Conservation (phyloP, 352 stramenopile species). For the Phytophthora vignae region DNA sequence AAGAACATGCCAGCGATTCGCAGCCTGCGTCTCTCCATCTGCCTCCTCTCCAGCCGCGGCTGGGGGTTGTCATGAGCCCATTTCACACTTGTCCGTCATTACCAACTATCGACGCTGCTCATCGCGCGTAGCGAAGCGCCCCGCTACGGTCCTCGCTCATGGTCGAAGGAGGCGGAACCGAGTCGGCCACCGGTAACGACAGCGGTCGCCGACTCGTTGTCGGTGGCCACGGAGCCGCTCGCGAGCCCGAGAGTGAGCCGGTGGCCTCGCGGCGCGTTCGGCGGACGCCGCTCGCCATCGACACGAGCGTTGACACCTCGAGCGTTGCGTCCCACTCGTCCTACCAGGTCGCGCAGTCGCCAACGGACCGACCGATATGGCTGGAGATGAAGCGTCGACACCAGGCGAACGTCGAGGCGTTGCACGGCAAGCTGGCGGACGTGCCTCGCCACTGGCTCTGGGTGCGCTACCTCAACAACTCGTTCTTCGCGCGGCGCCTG, state of each 20-base stretch:
- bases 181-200: not conserved
- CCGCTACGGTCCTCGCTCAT: not conserved
- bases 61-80: not conserved
- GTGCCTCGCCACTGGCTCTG: conserved; percentile 62
- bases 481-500: conserved; percentile 76
- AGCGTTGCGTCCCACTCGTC: conserved; percentile 12
- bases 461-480: conserved; percentile 67
- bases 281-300: conserved; percentile 4
- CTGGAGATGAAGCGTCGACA: conserved; percentile 27
- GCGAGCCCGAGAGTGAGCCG: conserved; percentile 17
- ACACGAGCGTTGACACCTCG: conserved; percentile 2
- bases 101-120: not conserved
- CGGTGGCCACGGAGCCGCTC: conserved; percentile 23
- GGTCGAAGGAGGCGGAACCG: conserved; percentile 15
- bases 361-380: conserved; percentile 10
- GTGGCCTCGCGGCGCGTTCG: conserved; percentile 13
- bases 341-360: conserved; percentile 19
- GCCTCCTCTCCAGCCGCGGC: conserved; percentile 2
- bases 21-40: not conserved
- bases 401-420: conserved; percentile 13
- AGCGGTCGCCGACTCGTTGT: conserved; percentile 17
- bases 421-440: conserved; percentile 24
- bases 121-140: not conserved
- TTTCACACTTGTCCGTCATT: not conserved
- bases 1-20: conserved; percentile 5